Base-by-base conservation (phyloP, 2,329 filamentous ascomycete species). In the Botrytis elliptica region DNA sequence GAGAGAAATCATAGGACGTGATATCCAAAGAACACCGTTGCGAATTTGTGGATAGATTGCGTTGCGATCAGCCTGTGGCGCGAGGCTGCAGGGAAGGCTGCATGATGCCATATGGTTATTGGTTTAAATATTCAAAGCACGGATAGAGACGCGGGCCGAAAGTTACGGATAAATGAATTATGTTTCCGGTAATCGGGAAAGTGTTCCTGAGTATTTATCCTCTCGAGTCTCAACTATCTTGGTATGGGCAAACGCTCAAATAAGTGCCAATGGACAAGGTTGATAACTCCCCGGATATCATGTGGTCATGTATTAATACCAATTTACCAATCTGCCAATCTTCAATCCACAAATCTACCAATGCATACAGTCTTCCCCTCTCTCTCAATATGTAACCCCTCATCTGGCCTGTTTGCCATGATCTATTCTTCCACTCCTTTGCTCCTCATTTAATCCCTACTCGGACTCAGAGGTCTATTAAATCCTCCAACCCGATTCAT, bases 401-500 rank as follows among this genome's bases (percentile, higher is more conserved):
- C 59, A 42, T 20, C 42, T 64, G 16, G 25, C 55, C 40, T 40
- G 25, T 64, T 29, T n/a, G 33, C 46, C 38, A 71, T 52, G 33
- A 22, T 33, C 20, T 64, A n/a, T 63, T 38, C 42, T 22, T 49
- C 22, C 20, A 52, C 44, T 38, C 69, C 33, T 40, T 14, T 42
- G 44, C 70, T n/a, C 36, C 29, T 36, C 52, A 36, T 40, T 18
- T 64, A 74, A 65, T 81, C 77, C 62, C 79, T 78, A 33, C 82
- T 81, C 33, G 89, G 90, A 82, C 91, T 92, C 70, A 95, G 84
- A 64, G 93, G 92, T 78, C 93, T 84, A 81, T 95, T 96, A 85
- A 96, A 96, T 9, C 93, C 93, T 73, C 93, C 93, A 70, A 90
- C 86, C 73, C 93, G 88, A 81, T 96, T 96, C 90, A 99, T 99